A percentile compares a stretch with the other conserved stretches of the same genome.
Evolutionary conservation across 805 yeast genomes (phyloP).

Genomic region (Candida maris): DNA sequence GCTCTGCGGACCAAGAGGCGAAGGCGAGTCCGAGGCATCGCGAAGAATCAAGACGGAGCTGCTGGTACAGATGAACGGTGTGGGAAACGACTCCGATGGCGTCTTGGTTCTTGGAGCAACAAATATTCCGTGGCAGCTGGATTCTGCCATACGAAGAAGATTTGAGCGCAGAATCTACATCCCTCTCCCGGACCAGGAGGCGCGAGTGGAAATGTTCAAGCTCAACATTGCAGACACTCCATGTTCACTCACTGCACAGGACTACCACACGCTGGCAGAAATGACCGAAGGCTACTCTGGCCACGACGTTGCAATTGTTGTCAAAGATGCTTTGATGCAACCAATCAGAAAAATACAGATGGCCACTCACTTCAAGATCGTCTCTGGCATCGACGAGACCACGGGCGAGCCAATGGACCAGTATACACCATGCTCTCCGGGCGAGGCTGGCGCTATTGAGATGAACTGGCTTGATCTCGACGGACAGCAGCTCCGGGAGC

Average conservation of each 20-base stretch:
- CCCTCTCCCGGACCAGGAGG: constrained; percentile 90
- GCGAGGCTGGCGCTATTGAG: constrained; percentile 81
- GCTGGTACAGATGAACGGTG: constrained; percentile 98
- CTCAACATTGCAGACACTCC: constrained; percentile 89
- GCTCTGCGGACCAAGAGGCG: constrained; percentile 95
- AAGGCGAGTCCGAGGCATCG: constrained; percentile 94
- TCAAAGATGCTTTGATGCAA: constrained; percentile 96
- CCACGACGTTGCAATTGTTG: constrained; percentile 94
- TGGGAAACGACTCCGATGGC: constrained; percentile 90
- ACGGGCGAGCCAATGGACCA: constrained; percentile 38
- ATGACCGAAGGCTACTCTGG: constrained; percentile 98
- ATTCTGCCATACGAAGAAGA: constrained; percentile 95
- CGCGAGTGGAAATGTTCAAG: constrained; percentile 90
- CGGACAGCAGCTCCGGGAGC: constrained; percentile 86
- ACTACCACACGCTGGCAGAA: constrained; percentile 74
- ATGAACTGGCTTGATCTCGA: constrained; percentile 92
- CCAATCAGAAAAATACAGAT: constrained; percentile 93
- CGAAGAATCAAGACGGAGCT: constrained; percentile 95
- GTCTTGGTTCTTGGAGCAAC: constrained; percentile 96
- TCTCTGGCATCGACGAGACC: constrained; percentile 38
- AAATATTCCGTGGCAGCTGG: constrained; percentile 98
- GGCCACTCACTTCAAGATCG: constrained; percentile 89
- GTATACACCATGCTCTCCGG: constrained; percentile 94
- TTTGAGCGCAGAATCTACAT: constrained; percentile 94
- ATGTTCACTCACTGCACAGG: constrained; percentile 68